These are phyloP conservation scores for Setaria italica DNA, from an alignment of 202 grass and related monocot genomes.

Conservation along the genomic window DNA sequence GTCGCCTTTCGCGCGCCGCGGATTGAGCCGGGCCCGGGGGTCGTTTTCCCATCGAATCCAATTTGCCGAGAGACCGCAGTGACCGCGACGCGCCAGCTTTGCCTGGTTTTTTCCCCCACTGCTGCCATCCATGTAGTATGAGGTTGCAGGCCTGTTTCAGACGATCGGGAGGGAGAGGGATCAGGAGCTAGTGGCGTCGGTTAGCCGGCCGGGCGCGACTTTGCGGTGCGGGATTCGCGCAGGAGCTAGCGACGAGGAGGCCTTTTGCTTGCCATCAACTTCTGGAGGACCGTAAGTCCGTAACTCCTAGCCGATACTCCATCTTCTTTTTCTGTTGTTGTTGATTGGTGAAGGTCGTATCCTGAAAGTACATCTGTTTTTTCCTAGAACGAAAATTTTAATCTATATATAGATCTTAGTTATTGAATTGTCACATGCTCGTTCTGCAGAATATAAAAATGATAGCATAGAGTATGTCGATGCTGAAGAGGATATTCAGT, in stretches of 20 bases:
- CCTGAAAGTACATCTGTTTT: not conserved
- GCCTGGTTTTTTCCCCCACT: not conserved
- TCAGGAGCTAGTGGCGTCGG: not conserved
- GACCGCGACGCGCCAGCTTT: conserved; percentile 24
- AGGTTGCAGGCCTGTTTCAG: not conserved
- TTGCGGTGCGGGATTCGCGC: not conserved
- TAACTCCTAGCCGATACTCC: not conserved
- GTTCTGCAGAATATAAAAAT: not conserved
- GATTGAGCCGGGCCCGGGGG: not conserved
- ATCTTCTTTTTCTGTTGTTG: not conserved
- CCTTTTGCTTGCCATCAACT: not conserved
- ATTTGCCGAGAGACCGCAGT: not conserved
- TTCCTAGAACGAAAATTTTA: not conserved
- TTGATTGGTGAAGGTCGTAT: not conserved
- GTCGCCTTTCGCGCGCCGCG: conserved; percentile 8
- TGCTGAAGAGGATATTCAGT: not conserved
- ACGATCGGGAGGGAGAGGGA: not conserved
- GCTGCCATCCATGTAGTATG: not conserved
- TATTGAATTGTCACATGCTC: not conserved
- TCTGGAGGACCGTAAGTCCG: not conserved
- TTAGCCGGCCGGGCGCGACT: not conserved
- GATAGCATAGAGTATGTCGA: not conserved
- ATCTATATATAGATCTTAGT: too few relatives aligned
- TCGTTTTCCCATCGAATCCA: conserved; percentile 29
- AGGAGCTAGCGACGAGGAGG: not conserved